Conservation (phyloP, 148 eudicot species). For the Nepenthes mirabilis region DNA sequence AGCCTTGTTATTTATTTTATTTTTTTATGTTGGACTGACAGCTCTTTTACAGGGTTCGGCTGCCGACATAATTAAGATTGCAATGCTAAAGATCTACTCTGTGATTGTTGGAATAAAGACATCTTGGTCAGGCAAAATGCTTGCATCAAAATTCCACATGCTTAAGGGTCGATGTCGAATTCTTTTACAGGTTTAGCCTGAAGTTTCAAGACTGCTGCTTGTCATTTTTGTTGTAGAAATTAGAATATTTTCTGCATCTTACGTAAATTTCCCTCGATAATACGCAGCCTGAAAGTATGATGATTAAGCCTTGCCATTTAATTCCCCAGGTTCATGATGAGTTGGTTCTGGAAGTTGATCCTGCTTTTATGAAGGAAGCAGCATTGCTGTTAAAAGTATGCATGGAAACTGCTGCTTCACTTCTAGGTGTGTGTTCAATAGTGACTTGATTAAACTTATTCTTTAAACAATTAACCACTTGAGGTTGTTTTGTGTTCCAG, state of each 20-base stretch:
- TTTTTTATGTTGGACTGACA: not conserved
- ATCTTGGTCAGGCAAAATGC: slow-evolving; percentile 18
- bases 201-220: not conserved
- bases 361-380: slow-evolving; percentile 59
- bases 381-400: slow-evolving; percentile 51
- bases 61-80: slow-evolving; percentile 92
- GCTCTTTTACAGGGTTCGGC: slow-evolving; percentile 71
- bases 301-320: not conserved
- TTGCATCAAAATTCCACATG: slow-evolving; percentile 33
- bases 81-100: slow-evolving; percentile 72
- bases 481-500: slow-evolving; percentile 26
- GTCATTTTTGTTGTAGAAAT: not conserved
- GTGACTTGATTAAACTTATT: not conserved
- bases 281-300: not conserved
- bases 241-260: not conserved
- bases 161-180: slow-evolving; percentile 81
- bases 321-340: slow-evolving; percentile 80
- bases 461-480: not conserved
- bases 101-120: slow-evolving; percentile 35
- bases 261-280: not conserved
- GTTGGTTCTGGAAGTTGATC: slow-evolving; percentile 81
- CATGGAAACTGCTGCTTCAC: slow-evolving; percentile 85
- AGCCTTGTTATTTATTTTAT: not conserved
- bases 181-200: slow-evolving; percentile 64
- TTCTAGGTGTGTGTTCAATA: slow-evolving; percentile 43